phyloP scores from a whole-genome alignment of 306 rosid species.

The Cyclanthera cordifolia region DNA sequence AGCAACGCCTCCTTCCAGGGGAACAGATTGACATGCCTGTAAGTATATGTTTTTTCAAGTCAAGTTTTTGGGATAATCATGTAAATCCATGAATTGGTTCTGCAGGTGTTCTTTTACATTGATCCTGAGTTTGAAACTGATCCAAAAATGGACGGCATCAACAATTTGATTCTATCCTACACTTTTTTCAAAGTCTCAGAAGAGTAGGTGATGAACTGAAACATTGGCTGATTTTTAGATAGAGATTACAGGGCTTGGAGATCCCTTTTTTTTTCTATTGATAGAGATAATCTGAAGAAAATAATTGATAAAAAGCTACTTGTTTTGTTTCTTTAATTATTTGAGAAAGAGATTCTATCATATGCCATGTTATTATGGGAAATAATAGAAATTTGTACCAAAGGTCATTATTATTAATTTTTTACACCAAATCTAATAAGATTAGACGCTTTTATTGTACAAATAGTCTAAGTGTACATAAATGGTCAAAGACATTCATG shows the following conservation, averaged over 20 bases:
- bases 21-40: slow-evolving; percentile 96
- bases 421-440: no score
- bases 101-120: slow-evolving; percentile 87
- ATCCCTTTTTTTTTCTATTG: neutral
- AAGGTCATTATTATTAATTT: no score
- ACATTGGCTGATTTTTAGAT: neutral
- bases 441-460: no score
- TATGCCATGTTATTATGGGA: neutral
- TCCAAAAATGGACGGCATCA: slow-evolving; percentile 83
- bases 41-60: slow-evolving; percentile 19
- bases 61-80: neutral
- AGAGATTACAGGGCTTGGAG: neutral
- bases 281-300: neutral
- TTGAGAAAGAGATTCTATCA: neutral
- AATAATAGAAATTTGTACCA: neutral
- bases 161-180: slow-evolving; percentile 70
- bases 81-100: neutral
- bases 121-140: slow-evolving; percentile 90
- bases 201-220: slow-evolving; percentile 22
- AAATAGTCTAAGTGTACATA: no score
- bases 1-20: slow-evolving; percentile 87
- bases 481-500: no score
- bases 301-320: neutral
- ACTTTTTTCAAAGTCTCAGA: slow-evolving; percentile 93
- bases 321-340: neutral